Evolutionary conservation across 2,329 filamentous ascomycete genomes (phyloP).

Genomic region (Sclerotinia trifoliorum): DNA sequence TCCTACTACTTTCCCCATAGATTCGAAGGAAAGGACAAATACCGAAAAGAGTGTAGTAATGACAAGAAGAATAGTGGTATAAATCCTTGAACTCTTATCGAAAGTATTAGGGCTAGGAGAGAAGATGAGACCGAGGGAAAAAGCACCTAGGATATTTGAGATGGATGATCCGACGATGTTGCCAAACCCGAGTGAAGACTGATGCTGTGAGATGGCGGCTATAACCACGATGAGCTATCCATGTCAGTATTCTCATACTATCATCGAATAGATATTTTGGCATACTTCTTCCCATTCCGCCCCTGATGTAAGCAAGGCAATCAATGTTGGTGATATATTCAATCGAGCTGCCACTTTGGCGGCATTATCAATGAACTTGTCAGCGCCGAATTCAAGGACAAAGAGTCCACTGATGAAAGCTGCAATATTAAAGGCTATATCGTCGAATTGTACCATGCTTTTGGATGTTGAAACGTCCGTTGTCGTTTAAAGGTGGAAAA

Average conservation of each 20-base stretch:
- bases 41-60: conserved; percentile 45
- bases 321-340: conserved; percentile 48
- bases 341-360: conserved; percentile 47
- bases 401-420: conserved; percentile 48
- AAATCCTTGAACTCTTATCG: conserved; percentile 50
- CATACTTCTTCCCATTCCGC: conserved; percentile 56
- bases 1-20: conserved; percentile 42
- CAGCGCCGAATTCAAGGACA: conserved; percentile 51
- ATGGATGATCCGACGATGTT: conserved; percentile 55
- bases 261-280: neutral
- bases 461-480: neutral
- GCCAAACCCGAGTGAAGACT: conserved; percentile 50
- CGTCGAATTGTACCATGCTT: conserved; percentile 28
- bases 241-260: conserved; percentile 3
- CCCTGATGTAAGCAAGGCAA: conserved; percentile 53
- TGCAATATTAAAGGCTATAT: conserved; percentile 43
- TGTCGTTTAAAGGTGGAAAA: neutral
- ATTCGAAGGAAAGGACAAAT: conserved; percentile 38
- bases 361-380: conserved; percentile 53
- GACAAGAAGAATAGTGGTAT: conserved; percentile 45
- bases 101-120: conserved; percentile 42
- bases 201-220: conserved; percentile 47
- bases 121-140: conserved; percentile 52
- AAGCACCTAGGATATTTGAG: conserved; percentile 56
- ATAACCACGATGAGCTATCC: conserved; percentile 49